Percentiles rank a stretch among this genome's conserved stretches.
These are phyloP conservation scores for Fusarium sp. DNA, from an alignment of 2,329 filamentous ascomycete genomes.

Conservation along the genomic window DNA sequence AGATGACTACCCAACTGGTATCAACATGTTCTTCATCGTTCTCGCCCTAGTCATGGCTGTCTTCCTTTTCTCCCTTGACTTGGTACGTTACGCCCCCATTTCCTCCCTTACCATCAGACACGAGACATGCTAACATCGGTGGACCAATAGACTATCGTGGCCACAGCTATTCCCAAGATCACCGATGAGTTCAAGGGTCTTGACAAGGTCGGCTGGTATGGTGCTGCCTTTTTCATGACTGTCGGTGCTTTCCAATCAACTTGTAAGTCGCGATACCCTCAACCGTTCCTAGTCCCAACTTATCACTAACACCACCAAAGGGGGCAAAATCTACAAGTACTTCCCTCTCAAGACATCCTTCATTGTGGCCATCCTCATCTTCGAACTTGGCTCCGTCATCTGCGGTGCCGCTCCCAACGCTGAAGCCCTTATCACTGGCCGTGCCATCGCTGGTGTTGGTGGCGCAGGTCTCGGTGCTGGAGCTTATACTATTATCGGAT, in stretches of 20 bases:
- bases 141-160: constrained; percentile 62
- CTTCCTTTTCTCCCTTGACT: constrained; percentile 63
- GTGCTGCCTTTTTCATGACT: constrained; percentile 65
- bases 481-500: constrained; percentile 63
- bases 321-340: constrained; percentile 63
- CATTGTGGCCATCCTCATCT: constrained; percentile 60
- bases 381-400: constrained; percentile 66
- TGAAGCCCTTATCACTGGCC: constrained; percentile 62
- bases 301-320: constrained; percentile 45
- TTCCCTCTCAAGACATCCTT: constrained; percentile 65
- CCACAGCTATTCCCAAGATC: constrained; percentile 67
- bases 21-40: constrained; percentile 57
- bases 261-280: constrained; percentile 47
- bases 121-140: constrained; percentile 5
- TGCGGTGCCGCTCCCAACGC: constrained; percentile 61
- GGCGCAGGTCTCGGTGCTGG: constrained; percentile 63
- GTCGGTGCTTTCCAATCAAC: constrained; percentile 59
- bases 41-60: constrained; percentile 60
- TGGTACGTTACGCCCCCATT: constrained; percentile 48
- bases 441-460: constrained; percentile 61
- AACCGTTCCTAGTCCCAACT: background rate
- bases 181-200: constrained; percentile 64
- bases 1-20: constrained; percentile 55
- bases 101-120: background rate
- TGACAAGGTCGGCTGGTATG: constrained; percentile 69